Evolutionary conservation across 2,329 filamentous ascomycete species (phyloP), one percentile per base, ranked within the genome.

Genomic region (Alternaria solani): DNA sequence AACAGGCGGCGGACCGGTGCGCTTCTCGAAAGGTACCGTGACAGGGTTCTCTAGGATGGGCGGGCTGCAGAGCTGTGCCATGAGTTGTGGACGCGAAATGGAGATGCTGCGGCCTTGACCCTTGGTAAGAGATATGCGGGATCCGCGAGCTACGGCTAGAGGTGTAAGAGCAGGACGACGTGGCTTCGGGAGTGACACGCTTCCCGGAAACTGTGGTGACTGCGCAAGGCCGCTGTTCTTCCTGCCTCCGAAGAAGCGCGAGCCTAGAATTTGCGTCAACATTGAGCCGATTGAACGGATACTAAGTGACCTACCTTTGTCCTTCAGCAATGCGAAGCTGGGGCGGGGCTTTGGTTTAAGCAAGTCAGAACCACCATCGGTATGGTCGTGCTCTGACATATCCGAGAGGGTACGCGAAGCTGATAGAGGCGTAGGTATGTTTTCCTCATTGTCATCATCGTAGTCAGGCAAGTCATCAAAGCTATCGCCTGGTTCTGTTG

Each of bases 21-120:
- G 68, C 48, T 65, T 69, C 4, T 46, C 46, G 47, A 69, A 69
- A 7, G 63, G 49, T 0, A 67, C 32, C 0, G 54, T 67, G n/a
- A n/a, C 12, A 12, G 42, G 44, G 18, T 46, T 28, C n/a, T 47
- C 47, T 9, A 59, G 57, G 8, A 66, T 54, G 8, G 49, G 53
- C 0, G 51, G 30, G 46, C 16, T 52, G 12, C 52, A 57, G 14
- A 41, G 28, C 25, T 64, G 62, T 0, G 60, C 44, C 32, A 56
- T 46, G 32, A 60, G 61, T 4, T 55, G 42, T 2, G 71, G 69
- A 1, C 63, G 61, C 4, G 67, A 69, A 9, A 73, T 70, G 23
- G 55, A 59, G 6, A 47, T 7, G 12, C 12, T 47, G 9, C 51
- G 51, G 16, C 39, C 39, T 18, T 57, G 25, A n/a, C 38, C 9